Conservation (phyloP, 1,284 basidiomycete genomes). For the Leccinum brunneo-olivaceum region DNA sequence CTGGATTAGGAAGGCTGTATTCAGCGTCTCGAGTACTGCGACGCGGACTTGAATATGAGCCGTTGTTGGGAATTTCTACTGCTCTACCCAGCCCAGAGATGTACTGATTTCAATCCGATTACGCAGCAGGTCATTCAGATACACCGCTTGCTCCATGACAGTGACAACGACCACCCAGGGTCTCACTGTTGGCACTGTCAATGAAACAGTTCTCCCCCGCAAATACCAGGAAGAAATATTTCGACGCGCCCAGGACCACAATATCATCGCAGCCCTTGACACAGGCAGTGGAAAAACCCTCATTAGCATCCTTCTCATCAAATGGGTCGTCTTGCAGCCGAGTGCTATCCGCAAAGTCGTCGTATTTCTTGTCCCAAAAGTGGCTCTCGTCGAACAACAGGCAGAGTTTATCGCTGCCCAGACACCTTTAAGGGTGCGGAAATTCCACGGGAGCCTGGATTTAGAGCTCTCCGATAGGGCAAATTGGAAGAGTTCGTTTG, state of each 20-base stretch:
- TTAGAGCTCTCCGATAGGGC: constrained; percentile 62
- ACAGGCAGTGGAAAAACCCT: constrained; percentile 81
- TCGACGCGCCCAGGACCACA: constrained; percentile 57
- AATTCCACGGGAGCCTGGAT: constrained; percentile 62
- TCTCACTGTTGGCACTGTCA: constrained; percentile 25
- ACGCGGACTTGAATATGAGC: constrained; percentile 25
- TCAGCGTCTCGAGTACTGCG: constrained; percentile 12
- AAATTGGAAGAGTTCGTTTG: constrained; percentile 60
- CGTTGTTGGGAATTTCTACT: constrained; percentile 8
- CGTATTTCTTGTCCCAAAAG: constrained; percentile 76
- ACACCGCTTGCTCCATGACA: constrained; percentile 22
- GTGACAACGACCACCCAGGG: constrained; percentile 23
- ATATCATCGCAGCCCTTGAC: constrained; percentile 72
- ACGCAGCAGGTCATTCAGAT: constrained; percentile 11
- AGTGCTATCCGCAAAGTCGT: constrained; percentile 44
- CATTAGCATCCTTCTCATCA: constrained; percentile 72
- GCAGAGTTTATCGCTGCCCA: constrained; percentile 59
- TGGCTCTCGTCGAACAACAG: constrained; percentile 78
- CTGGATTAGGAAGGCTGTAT: constrained; percentile 29
- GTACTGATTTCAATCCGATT: constrained; percentile 21
- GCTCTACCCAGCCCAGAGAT: constrained; percentile 14
- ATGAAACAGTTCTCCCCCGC: constrained; percentile 39
- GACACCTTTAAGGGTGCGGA: constrained; percentile 57
- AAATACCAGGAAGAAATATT: constrained; percentile 74
- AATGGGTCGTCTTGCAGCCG: constrained; percentile 57